A percentile compares a stretch with the other conserved stretches of the same genome.
phyloP scores from a whole-genome alignment of 257 asterid species.

The Gardenia jasminoides region DNA sequence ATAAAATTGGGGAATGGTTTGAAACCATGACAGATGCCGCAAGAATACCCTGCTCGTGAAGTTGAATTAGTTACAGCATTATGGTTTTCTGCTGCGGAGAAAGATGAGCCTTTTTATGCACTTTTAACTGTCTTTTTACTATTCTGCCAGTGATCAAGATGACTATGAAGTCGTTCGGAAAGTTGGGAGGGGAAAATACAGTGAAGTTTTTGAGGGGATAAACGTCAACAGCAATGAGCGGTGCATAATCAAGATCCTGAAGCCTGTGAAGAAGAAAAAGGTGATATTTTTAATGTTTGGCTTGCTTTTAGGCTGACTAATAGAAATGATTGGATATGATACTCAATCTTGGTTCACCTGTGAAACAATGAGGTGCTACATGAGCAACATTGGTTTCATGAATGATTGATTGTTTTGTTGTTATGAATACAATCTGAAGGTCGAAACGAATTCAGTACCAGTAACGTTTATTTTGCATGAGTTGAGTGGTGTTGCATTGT shows the following conservation, averaged over 20 bases:
- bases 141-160: constrained; percentile 73
- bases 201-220: constrained; percentile 95
- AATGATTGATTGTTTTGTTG: background rate
- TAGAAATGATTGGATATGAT: background rate
- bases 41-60: background rate
- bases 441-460: background rate
- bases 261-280: constrained; percentile 97
- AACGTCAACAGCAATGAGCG: constrained; percentile 77
- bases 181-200: constrained; percentile 96
- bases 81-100: background rate
- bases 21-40: background rate
- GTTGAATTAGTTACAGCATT: background rate
- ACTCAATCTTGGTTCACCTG: background rate
- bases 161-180: constrained; percentile 92
- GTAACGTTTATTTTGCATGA: background rate
- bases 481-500: background rate
- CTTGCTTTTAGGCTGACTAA: background rate
- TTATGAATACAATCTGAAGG: background rate
- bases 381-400: background rate
- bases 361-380: background rate
- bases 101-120: background rate
- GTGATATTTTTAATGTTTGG: constrained; percentile 25
- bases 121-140: constrained; percentile 15
- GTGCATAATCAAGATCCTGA: constrained; percentile 87
- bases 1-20: background rate